These are phyloP conservation scores for Crotalaria pallida DNA, from an alignment of 306 rosid species.

Conservation along the genomic window DNA sequence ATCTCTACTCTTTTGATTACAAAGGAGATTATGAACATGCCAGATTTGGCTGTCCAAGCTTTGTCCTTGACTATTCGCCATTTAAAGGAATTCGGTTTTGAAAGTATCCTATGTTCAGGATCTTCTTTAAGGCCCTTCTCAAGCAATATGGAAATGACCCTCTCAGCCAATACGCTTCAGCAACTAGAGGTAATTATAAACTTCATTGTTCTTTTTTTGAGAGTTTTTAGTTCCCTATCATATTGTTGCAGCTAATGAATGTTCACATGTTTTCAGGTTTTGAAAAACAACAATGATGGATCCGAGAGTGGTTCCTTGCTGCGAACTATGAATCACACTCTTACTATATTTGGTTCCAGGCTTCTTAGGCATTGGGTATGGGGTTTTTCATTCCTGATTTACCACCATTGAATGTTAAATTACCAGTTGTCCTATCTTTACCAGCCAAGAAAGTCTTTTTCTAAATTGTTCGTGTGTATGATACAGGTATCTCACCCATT, in stretches of 20 bases:
- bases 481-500: conserved; percentile 85
- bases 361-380: conserved; percentile 92
- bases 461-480: conserved; percentile 32
- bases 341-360: conserved; percentile 86
- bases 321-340: conserved; percentile 75
- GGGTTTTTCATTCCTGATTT: not conserved
- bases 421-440: not conserved
- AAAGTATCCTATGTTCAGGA: conserved; percentile 60
- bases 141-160: conserved; percentile 72
- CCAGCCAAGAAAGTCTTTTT: not conserved
- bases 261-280: conserved; percentile 47
- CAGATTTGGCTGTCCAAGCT: conserved; percentile 77
- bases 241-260: conserved; percentile 9
- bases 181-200: conserved; percentile 75
- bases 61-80: conserved; percentile 74
- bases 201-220: conserved; percentile 3
- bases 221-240: not conserved
- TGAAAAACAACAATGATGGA: conserved; percentile 77
- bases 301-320: conserved; percentile 87
- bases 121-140: conserved; percentile 79
- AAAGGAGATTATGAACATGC: conserved; percentile 74
- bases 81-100: conserved; percentile 84
- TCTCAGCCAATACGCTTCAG: conserved; percentile 84
- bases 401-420: conserved; percentile 5
- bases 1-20: conserved; percentile 17